Conservation (phyloP, 2,329 filamentous ascomycete species). For the Aspergillus nomiae region DNA sequence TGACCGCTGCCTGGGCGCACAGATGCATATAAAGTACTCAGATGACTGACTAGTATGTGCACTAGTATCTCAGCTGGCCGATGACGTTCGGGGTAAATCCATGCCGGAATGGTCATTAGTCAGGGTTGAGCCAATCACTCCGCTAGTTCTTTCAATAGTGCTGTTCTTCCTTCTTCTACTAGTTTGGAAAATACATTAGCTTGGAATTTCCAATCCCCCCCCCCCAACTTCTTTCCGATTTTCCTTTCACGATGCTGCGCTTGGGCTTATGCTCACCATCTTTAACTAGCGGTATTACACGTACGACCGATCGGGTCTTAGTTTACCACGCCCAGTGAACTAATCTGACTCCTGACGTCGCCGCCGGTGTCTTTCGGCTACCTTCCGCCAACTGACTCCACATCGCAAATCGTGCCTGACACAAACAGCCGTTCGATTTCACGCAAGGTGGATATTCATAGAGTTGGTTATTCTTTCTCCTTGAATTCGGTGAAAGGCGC, state of each 20-base stretch:
- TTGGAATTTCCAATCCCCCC: not conserved
- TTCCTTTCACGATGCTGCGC: constrained; percentile 14
- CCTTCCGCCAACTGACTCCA: constrained; percentile 1
- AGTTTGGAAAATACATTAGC: not conserved
- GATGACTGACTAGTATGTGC: not conserved
- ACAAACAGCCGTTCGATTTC: not conserved
- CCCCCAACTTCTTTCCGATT: not conserved
- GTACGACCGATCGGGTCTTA: constrained; percentile 3
- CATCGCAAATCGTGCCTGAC: not conserved
- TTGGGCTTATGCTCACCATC: constrained; percentile 6
- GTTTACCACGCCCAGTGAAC: not conserved
- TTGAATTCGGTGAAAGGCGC: not conserved
- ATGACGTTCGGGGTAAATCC: constrained; percentile 15
- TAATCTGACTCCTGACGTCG: constrained; percentile 1
- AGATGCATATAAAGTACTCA: not conserved
- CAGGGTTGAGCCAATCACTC: constrained; percentile 3
- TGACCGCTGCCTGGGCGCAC: not conserved
- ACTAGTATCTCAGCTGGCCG: constrained; percentile 6
- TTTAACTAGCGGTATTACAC: constrained; percentile 9
- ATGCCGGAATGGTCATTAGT: not conserved
- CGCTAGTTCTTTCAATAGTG: constrained; percentile 2
- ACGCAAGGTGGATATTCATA: not conserved
- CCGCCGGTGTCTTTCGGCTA: not conserved
- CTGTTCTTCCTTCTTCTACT: not conserved
- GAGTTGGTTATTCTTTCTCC: not conserved